Evolutionary conservation across 192 early-diverging fungal species (phyloP).

Genomic region (Mortierella antarctica): DNA sequence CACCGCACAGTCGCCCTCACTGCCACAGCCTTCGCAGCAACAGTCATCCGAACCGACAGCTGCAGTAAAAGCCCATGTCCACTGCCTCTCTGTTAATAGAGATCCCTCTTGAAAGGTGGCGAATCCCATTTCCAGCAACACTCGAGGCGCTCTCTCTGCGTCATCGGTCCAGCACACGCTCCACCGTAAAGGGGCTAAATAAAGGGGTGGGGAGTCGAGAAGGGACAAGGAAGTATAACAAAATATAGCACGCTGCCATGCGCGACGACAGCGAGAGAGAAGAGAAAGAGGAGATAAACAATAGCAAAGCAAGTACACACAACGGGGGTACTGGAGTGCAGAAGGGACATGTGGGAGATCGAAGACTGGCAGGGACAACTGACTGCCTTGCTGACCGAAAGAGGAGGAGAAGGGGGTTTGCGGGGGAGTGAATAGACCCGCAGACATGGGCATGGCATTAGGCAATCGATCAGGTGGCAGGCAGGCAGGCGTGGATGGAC

Average conservation of each 20-base stretch:
- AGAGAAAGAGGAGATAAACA: neutral
- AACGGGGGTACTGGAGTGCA: neutral
- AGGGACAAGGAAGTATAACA: conserved; percentile 9
- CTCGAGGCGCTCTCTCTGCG: no score
- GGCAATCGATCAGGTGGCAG: conserved; percentile 16
- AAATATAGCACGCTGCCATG: neutral
- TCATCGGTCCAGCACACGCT: no score
- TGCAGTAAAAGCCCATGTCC: no score
- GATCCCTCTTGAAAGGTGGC: no score
- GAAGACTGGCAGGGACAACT: conserved; percentile 20
- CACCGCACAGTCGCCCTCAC: no score
- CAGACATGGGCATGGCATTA: neutral
- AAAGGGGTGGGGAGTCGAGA: conserved; percentile 1
- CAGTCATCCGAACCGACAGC: no score
- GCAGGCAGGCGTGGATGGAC: neutral
- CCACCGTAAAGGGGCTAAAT: conserved; percentile 9
- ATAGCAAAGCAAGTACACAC: neutral
- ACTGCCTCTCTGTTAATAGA: no score
- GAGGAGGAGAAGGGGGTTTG: neutral
- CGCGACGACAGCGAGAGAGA: neutral
- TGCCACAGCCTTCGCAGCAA: no score
- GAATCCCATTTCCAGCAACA: no score
- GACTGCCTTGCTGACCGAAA: conserved; percentile 4
- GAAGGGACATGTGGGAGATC: conserved; percentile 15
- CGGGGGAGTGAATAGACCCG: no score